These are phyloP conservation scores for Vigna nakashimae DNA, from an alignment of 306 rosid species.

Conservation along the genomic window DNA sequence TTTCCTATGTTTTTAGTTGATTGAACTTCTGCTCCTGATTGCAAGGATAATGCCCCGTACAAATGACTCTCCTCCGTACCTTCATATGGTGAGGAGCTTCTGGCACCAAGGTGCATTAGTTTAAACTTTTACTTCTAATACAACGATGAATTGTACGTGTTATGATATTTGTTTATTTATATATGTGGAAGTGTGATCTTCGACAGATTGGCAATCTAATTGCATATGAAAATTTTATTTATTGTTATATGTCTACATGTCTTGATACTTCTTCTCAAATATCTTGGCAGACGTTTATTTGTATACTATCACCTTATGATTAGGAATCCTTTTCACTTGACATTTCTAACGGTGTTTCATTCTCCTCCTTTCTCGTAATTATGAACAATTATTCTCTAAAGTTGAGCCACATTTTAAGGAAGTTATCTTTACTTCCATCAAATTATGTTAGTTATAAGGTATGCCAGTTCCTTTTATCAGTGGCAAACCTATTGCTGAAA, in stretches of 20 bases:
- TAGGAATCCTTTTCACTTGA: background rate
- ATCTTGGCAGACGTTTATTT: slow-evolving; percentile 28
- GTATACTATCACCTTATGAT: slow-evolving; percentile 23
- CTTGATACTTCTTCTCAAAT: slow-evolving; percentile 26
- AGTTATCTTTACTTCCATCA: slow-evolving; percentile 18
- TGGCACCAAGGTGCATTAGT: background rate
- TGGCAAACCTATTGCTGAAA: slow-evolving; percentile 19
- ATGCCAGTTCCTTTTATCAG: slow-evolving; percentile 28
- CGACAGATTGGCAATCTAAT: slow-evolving; percentile 82
- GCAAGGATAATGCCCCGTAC: too few relatives aligned
- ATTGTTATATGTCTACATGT: slow-evolving; percentile 11
- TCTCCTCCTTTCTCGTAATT: slow-evolving; percentile 6
- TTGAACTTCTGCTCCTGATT: background rate
- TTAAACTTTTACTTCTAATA: background rate
- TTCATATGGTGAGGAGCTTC: background rate
- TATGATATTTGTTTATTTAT: slow-evolving; percentile 48
- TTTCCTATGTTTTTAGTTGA: background rate
- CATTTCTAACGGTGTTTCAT: background rate
- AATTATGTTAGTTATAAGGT: slow-evolving; percentile 18
- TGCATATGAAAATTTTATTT: slow-evolving; percentile 41
- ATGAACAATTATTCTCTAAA: slow-evolving; percentile 13
- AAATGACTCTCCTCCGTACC: background rate
- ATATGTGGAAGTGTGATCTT: slow-evolving; percentile 88
- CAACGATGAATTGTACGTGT: slow-evolving; percentile 51
- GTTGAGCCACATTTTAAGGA: slow-evolving; percentile 31